A percentile compares a stretch with the other conserved stretches of the same genome.
Evolutionary conservation across 306 rosid species (phyloP).

Genomic region (Gynostemma pentaphyllum): DNA sequence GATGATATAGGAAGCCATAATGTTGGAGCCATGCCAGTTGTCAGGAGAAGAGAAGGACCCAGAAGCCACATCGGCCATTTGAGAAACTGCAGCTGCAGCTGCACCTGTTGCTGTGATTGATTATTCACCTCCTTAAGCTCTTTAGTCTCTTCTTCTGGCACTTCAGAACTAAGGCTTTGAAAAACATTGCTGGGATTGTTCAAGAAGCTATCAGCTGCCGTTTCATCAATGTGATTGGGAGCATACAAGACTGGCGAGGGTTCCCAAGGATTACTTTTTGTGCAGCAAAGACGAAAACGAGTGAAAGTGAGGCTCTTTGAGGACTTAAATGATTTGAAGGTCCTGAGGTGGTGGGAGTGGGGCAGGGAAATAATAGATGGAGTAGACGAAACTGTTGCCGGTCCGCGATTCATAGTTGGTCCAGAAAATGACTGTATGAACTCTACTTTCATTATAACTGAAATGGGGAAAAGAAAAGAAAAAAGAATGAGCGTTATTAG

Average conservation of each 20-base stretch:
- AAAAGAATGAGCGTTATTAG: not conserved
- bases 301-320: slow-evolving; percentile 19
- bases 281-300: slow-evolving; percentile 38
- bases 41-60: slow-evolving; percentile 74
- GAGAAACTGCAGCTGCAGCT: slow-evolving; percentile 40
- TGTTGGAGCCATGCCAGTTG: slow-evolving; percentile 80
- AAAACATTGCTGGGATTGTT: slow-evolving; percentile 35
- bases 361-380: slow-evolving; percentile 16
- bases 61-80: slow-evolving; percentile 93
- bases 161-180: slow-evolving; percentile 45
- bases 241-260: slow-evolving; percentile 45
- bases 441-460: slow-evolving; percentile 11
- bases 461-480: not conserved
- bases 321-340: slow-evolving; percentile 23
- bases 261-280: slow-evolving; percentile 61
- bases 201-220: slow-evolving; percentile 33
- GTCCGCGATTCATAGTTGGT: slow-evolving; percentile 24
- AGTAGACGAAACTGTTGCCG: slow-evolving; percentile 34
- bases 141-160: slow-evolving; percentile 23
- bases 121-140: slow-evolving; percentile 18
- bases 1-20: slow-evolving; percentile 83
- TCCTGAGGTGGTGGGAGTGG: slow-evolving; percentile 15
- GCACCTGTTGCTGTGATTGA: slow-evolving; percentile 33
- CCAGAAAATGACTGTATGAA: slow-evolving; percentile 1
- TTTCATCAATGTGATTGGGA: slow-evolving; percentile 26